Percentiles rank a stretch among this genome's conserved stretches.
Conservation (phyloP, 2,329 filamentous ascomycete species). For the Cadophora malorum region DNA sequence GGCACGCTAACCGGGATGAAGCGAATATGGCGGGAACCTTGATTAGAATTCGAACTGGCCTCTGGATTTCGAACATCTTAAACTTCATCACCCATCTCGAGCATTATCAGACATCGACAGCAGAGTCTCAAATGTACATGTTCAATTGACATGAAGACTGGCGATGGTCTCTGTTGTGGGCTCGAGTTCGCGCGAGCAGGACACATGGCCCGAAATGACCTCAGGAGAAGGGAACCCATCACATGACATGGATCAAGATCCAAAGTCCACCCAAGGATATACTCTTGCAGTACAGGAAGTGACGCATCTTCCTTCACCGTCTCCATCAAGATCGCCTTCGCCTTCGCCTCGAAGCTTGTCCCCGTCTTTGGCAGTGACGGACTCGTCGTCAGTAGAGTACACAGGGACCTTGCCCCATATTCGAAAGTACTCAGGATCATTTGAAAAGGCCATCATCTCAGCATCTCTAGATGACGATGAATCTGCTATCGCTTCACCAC, state of each 20-base stretch:
- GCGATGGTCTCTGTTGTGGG: conserved; percentile 1
- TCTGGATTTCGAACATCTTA: background rate
- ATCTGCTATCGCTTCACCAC: conserved; percentile 30
- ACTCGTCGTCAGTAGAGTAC: conserved; percentile 29
- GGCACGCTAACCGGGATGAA: conserved; percentile 8
- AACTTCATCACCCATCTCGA: background rate
- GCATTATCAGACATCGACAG: background rate
- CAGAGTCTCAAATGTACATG: background rate
- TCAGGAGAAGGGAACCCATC: conserved; percentile 5
- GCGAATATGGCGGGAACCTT: background rate
- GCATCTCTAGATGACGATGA: conserved; percentile 27
- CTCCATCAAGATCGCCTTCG: conserved; percentile 31
- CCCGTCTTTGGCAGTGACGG: conserved; percentile 33
- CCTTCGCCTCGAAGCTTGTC: conserved; percentile 39
- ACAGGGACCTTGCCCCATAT: conserved; percentile 30
- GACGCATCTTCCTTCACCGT: conserved; percentile 40
- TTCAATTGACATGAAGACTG: background rate
- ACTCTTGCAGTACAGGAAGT: conserved; percentile 32
- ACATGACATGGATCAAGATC: conserved; percentile 13
- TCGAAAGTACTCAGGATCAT: conserved; percentile 29
- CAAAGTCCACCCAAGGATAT: background rate
- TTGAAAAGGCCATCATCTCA: conserved; percentile 28
- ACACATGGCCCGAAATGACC: background rate
- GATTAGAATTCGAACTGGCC: background rate
- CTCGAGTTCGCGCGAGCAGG: conserved; percentile 8